Percentiles rank a stretch among this genome's conserved stretches.
phyloP scores from a whole-genome alignment of 2,329 filamentous ascomycete species.

The Pyrenophora teres region DNA sequence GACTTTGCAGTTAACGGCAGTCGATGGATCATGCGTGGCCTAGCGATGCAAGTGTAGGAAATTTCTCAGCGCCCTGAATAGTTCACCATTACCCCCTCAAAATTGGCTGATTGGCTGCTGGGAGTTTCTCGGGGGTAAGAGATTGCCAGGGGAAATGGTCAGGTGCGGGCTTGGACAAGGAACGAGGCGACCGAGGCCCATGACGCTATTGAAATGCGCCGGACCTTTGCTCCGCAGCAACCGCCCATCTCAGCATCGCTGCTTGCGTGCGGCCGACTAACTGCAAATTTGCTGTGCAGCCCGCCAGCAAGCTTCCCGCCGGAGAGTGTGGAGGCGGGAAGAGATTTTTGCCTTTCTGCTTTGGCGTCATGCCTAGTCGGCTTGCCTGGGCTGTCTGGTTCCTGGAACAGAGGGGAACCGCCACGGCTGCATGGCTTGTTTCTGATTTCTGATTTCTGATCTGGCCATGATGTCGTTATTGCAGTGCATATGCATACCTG shows the following conservation, averaged over 20 bases:
- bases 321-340: constrained; percentile 29
- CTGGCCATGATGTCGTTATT: background rate
- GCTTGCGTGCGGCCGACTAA: background rate
- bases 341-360: constrained; percentile 14
- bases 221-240: constrained; percentile 7
- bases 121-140: constrained; percentile 34
- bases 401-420: constrained; percentile 12
- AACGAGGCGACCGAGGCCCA: constrained; percentile 11
- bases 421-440: constrained; percentile 6
- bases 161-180: constrained; percentile 10
- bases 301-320: constrained; percentile 15
- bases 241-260: background rate
- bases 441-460: background rate
- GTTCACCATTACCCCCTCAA: constrained; percentile 19
- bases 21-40: constrained; percentile 40
- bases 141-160: constrained; percentile 24
- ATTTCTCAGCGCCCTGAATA: constrained; percentile 16
- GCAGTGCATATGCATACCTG: background rate
- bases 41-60: constrained; percentile 10
- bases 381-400: constrained; percentile 2
- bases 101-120: constrained; percentile 17
- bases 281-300: background rate
- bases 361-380: constrained; percentile 13
- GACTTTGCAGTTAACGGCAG: constrained; percentile 53
- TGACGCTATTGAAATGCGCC: constrained; percentile 16